These are phyloP conservation scores for Plasmodium sp. DNA, from an alignment of 169 alveolate genomes.

Conservation along the genomic window DNA sequence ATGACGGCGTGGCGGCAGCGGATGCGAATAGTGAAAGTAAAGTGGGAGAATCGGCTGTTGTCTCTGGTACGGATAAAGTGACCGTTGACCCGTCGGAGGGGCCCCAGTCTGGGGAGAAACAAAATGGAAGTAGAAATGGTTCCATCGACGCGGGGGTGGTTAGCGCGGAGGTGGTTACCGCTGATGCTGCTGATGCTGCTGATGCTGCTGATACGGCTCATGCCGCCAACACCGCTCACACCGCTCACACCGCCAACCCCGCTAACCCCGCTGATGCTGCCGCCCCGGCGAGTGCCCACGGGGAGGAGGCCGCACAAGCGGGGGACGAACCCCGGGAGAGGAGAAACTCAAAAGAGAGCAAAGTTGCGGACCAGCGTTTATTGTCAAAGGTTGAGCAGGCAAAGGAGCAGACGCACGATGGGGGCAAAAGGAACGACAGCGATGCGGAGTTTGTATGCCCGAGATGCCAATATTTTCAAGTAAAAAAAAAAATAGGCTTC, in stretches of 20 bases:
- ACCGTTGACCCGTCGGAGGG: background rate
- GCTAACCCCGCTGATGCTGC: background rate
- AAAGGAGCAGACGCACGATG: background rate
- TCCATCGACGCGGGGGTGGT: background rate
- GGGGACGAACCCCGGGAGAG: background rate
- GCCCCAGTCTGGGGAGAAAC: background rate
- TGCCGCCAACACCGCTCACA: too few relatives aligned
- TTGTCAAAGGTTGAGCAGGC: background rate
- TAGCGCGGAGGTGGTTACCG: background rate
- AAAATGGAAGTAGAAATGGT: background rate
- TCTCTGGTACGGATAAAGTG: background rate
- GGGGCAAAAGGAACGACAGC: background rate
- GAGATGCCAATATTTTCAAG: constrained; percentile 57
- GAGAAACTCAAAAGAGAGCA: background rate
- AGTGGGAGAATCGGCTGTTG: background rate
- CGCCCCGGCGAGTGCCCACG: background rate
- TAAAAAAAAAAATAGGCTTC: constrained; percentile 48
- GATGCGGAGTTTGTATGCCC: constrained; percentile 69
- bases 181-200: background rate
- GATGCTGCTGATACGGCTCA: background rate
- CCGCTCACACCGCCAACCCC: background rate
- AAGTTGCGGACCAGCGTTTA: background rate
- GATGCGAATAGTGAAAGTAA: background rate
- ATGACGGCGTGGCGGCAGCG: background rate
- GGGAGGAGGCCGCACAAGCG: background rate